A percentile compares a stretch with the other conserved stretches of the same genome.
Conservation (phyloP, 2,329 filamentous ascomycete genomes). For the Stachybotrys echinatus region DNA sequence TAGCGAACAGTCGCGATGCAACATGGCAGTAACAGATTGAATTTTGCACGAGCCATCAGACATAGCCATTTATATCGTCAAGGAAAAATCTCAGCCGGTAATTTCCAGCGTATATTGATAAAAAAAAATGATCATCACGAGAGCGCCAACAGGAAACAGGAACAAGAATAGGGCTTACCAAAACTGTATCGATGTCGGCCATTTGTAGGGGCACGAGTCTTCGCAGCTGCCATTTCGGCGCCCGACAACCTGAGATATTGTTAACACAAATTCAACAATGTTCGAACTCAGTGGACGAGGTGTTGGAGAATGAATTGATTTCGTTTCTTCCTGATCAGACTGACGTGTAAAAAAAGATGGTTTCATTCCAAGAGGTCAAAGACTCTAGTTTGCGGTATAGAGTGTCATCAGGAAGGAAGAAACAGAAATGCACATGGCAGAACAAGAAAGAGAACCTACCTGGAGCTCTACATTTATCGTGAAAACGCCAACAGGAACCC, state of each 20-base stretch:
- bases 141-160: conserved; percentile 5
- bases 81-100: conserved; percentile 81
- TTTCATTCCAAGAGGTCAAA: conserved; percentile 89
- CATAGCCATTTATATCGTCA: conserved; percentile 84
- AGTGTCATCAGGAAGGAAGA: conserved; percentile 63
- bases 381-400: conserved; percentile 95
- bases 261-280: conserved; percentile 17
- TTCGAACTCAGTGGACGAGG: conserved; percentile 2
- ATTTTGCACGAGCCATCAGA: conserved; percentile 51
- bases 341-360: conserved; percentile 78
- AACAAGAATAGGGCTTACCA: background rate
- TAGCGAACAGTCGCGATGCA: conserved; percentile 17
- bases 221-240: conserved; percentile 4
- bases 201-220: background rate
- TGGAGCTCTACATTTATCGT: conserved; percentile 14
- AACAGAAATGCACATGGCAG: conserved; percentile 23
- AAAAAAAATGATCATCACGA: conserved; percentile 61
- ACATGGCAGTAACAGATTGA: conserved; percentile 7
- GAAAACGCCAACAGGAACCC: background rate
- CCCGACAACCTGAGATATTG: conserved; percentile 4
- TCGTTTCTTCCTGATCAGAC: conserved; percentile 58
- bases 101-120: conserved; percentile 80
- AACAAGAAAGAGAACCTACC: conserved; percentile 15
- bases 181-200: background rate
- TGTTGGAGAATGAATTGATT: conserved; percentile 12